Percentiles rank a stretch among this genome's conserved stretches.
Conservation (phyloP, 768 basidiomycete species). For the Boletus tylopilopsis region DNA sequence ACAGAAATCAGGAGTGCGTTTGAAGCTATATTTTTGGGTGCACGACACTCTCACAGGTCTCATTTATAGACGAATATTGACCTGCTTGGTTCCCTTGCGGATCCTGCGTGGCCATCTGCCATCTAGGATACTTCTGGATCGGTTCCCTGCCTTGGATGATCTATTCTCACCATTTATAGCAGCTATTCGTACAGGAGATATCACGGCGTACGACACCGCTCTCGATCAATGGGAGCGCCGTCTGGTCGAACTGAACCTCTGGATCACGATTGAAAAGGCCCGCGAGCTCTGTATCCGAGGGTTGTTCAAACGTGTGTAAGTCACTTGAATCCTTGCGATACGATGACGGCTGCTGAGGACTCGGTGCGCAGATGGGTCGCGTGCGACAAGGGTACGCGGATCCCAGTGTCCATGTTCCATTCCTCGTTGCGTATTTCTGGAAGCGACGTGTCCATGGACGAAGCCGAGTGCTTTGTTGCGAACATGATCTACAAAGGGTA, state of each 20-base stretch:
- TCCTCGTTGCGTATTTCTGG: slow-evolving; percentile 70
- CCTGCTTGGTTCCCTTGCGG: slow-evolving; percentile 86
- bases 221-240: slow-evolving; percentile 66
- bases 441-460: slow-evolving; percentile 65
- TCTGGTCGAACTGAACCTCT: slow-evolving; percentile 83
- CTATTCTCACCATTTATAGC: slow-evolving; percentile 78
- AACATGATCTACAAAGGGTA: slow-evolving; percentile 94
- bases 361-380: slow-evolving; percentile 67
- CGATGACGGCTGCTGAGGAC: not conserved
- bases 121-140: slow-evolving; percentile 60
- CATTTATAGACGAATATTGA: slow-evolving; percentile 71
- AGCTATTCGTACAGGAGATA: slow-evolving; percentile 75
- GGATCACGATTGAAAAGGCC: slow-evolving; percentile 83
- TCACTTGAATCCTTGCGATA: slow-evolving; percentile 10
- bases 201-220: slow-evolving; percentile 76
- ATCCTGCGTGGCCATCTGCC: slow-evolving; percentile 88
- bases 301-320: slow-evolving; percentile 75
- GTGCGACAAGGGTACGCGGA: slow-evolving; percentile 65
- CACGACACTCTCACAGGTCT: not conserved
- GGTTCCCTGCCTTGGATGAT: slow-evolving; percentile 68
- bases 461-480: slow-evolving; percentile 90
- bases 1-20: slow-evolving; percentile 81
- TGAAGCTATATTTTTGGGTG: not conserved
- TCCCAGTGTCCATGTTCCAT: slow-evolving; percentile 80
- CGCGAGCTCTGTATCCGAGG: slow-evolving; percentile 83